Evolutionary conservation across 2,329 filamentous ascomycete genomes (phyloP).

Genomic region (Sarocladium strictum): DNA sequence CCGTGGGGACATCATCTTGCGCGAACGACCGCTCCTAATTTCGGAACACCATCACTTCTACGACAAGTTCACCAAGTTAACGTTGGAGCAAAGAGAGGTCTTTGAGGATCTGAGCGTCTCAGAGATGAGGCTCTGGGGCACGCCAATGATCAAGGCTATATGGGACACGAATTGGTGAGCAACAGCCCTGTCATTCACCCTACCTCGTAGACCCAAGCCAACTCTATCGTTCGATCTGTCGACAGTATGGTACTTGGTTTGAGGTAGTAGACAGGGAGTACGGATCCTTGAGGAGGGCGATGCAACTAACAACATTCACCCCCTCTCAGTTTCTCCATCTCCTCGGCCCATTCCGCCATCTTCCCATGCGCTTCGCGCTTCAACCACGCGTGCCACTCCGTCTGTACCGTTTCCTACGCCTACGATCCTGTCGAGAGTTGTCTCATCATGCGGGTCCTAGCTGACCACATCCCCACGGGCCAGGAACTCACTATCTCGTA

Average conservation of each 20-base stretch:
- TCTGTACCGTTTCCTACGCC: slow-evolving; percentile 36
- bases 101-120: slow-evolving; percentile 30
- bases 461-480: slow-evolving; percentile 30
- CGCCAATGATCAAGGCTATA: slow-evolving; percentile 27
- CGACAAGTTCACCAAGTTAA: slow-evolving; percentile 29
- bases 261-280: too few relatives aligned
- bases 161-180: slow-evolving; percentile 42
- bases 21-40: slow-evolving; percentile 38
- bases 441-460: slow-evolving; percentile 35
- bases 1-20: slow-evolving; percentile 33
- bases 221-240: too few relatives aligned
- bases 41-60: slow-evolving; percentile 23
- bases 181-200: too few relatives aligned
- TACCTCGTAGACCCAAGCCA: too few relatives aligned
- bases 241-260: too few relatives aligned
- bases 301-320: not conserved
- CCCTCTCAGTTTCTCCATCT: not conserved
- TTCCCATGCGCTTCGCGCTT: slow-evolving; percentile 49
- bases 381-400: slow-evolving; percentile 49
- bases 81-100: slow-evolving; percentile 20
- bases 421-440: slow-evolving; percentile 28
- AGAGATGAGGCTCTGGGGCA: slow-evolving; percentile 22
- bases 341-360: slow-evolving; percentile 23
- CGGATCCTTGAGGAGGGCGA: too few relatives aligned
- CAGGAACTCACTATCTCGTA: slow-evolving; percentile 49